A percentile compares a stretch with the other conserved stretches of the same genome.
These are phyloP conservation scores for Lunasporangiospora selenospora DNA, from an alignment of 192 early-diverging fungal species.

Conservation along the genomic window DNA sequence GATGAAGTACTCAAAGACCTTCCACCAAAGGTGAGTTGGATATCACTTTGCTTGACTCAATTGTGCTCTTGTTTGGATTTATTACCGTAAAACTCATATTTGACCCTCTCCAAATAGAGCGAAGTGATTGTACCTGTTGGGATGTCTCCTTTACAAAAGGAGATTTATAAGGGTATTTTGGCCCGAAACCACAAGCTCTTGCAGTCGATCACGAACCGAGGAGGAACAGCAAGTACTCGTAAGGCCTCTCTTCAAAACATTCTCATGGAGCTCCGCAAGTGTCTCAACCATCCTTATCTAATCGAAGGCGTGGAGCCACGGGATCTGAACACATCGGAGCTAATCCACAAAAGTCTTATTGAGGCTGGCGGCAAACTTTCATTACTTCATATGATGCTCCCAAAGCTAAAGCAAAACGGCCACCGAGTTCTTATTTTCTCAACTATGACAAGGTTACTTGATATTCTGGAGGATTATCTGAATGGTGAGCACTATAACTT, in stretches of 20 bases:
- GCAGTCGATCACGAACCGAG: slow-evolving; percentile 52
- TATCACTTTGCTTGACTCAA: background rate
- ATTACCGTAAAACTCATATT: background rate
- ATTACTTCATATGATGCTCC: slow-evolving; percentile 71
- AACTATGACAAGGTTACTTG: slow-evolving; percentile 85
- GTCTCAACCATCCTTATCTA: slow-evolving; percentile 75
- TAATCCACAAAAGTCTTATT: slow-evolving; percentile 61
- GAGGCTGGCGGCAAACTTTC: slow-evolving; percentile 70
- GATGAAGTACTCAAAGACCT: slow-evolving; percentile 60
- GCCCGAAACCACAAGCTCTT: slow-evolving; percentile 59
- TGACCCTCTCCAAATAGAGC: slow-evolving; percentile 24
- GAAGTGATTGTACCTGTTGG: slow-evolving; percentile 76
- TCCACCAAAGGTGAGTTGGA: slow-evolving; percentile 60
- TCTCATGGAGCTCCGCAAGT: slow-evolving; percentile 73
- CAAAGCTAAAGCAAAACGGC: slow-evolving; percentile 62
- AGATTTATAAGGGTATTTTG: slow-evolving; percentile 71
- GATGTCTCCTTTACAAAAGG: slow-evolving; percentile 71
- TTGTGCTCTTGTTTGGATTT: background rate
- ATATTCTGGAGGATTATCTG: slow-evolving; percentile 82
- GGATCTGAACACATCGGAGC: slow-evolving; percentile 34
- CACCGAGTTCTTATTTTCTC: slow-evolving; percentile 84
- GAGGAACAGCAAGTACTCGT: slow-evolving; percentile 28
- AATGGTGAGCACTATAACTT: slow-evolving; percentile 55
- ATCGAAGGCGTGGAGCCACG: slow-evolving; percentile 62
- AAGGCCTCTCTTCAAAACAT: slow-evolving; percentile 52